These are phyloP conservation scores for Colletotrichum aenigma DNA, from an alignment of 2,329 filamentous ascomycete genomes.

Conservation along the genomic window DNA sequence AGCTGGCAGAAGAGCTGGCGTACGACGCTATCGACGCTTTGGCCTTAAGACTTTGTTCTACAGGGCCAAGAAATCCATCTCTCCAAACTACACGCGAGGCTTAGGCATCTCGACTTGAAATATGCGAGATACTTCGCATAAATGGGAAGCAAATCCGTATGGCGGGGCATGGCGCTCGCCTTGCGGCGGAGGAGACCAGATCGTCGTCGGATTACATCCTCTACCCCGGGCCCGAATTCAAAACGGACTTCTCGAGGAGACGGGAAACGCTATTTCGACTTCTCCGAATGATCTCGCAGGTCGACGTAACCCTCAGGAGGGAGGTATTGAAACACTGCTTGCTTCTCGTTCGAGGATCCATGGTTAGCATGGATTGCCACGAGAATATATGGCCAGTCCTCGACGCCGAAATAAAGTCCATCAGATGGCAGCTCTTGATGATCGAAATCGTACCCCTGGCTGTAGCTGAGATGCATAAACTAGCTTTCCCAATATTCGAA, in stretches of 20 bases:
- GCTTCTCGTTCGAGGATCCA: no score
- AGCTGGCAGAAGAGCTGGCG: background rate
- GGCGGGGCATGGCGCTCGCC: rapidly evolving
- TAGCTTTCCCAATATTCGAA: no score
- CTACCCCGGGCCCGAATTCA: background rate
- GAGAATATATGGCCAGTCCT: background rate
- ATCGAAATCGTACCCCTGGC: no score
- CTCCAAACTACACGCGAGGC: rapidly evolving
- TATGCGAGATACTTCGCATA: rapidly evolving
- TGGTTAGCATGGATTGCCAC: no score
- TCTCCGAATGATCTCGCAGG: background rate
- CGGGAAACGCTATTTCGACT: rapidly evolving
- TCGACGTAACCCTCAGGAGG: background rate
- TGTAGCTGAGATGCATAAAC: no score
- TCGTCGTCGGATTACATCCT: background rate
- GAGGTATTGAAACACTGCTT: background rate
- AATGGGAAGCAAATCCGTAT: rapidly evolving
- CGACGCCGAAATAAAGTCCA: background rate
- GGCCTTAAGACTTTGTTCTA: no score
- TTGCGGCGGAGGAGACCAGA: background rate
- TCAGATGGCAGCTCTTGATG: background rate
- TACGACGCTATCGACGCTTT: rapidly evolving
- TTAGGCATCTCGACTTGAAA: rapidly evolving
- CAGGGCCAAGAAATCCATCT: no score
- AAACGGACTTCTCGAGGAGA: background rate